Evolutionary conservation across 352 stramenopile species (phyloP).

Genomic region (Phytophthora podocarpi): DNA sequence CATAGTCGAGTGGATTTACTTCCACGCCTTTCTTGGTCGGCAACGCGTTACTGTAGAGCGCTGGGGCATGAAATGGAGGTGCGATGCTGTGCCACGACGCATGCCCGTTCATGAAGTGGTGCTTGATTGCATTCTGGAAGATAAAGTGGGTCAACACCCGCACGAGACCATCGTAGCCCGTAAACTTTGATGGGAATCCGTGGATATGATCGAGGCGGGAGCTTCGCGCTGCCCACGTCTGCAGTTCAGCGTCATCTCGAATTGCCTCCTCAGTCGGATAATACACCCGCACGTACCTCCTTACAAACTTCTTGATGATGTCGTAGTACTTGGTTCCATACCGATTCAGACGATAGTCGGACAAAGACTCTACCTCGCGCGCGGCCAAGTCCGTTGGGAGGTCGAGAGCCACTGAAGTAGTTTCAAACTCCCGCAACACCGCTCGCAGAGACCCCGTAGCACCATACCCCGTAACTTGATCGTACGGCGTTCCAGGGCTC

Average conservation of each 20-base stretch:
- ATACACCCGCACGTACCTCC: conserved; percentile 41
- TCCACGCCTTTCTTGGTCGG: conserved; percentile 31
- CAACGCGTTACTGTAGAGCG: conserved; percentile 40
- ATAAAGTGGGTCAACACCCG: conserved; percentile 44
- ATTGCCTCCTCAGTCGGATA: conserved; percentile 34
- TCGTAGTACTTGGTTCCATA: conserved; percentile 38
- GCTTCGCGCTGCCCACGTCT: conserved; percentile 42
- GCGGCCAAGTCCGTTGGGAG: conserved; percentile 28
- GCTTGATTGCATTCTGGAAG: conserved; percentile 43
- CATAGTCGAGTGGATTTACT: conserved; percentile 43
- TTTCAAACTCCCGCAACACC: conserved; percentile 30
- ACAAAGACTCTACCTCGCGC: conserved; percentile 25
- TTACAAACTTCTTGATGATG: conserved; percentile 45
- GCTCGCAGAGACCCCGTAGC: conserved; percentile 39
- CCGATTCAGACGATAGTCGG: conserved; percentile 28
- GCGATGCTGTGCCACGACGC: conserved; percentile 44
- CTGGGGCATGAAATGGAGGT: conserved; percentile 30
- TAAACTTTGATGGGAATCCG: conserved; percentile 37
- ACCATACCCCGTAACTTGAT: conserved; percentile 43
- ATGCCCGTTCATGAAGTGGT: conserved; percentile 56
- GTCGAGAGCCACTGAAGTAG: conserved; percentile 24
- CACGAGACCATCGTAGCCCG: conserved; percentile 16
- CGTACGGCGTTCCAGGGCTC: conserved; percentile 30
- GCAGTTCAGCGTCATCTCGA: conserved; percentile 41
- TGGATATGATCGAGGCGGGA: conserved; percentile 34